phyloP scores from a whole-genome alignment of 495 filamentous ascomycete species.

The Daldinia decipiens region DNA sequence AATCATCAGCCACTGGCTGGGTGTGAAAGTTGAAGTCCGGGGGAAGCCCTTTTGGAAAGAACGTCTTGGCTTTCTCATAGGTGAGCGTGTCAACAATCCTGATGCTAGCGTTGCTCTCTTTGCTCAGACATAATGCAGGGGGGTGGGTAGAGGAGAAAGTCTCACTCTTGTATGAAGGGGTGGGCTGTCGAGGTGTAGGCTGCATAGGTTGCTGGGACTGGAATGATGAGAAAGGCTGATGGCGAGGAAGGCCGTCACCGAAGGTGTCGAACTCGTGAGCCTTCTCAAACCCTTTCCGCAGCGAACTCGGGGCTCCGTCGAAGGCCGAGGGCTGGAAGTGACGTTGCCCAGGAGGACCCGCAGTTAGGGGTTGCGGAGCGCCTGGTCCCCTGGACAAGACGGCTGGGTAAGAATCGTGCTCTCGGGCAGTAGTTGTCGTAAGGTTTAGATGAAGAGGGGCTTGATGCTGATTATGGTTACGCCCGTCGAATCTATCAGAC shows the following conservation, averaged over 20 bases:
- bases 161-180: slow-evolving; percentile 7
- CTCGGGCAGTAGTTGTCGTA: slow-evolving; percentile 8
- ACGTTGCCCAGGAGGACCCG: slow-evolving; percentile 60
- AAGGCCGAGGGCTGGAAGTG: slow-evolving; percentile 48
- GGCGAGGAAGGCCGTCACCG: slow-evolving; percentile 21
- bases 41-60: slow-evolving; percentile 41
- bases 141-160: slow-evolving; percentile 4
- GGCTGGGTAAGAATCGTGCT: slow-evolving; percentile 31
- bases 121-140: not conserved
- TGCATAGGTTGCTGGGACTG: slow-evolving; percentile 12
- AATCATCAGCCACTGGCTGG: slow-evolving; percentile 36
- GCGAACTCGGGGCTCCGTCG: slow-evolving; percentile 36
- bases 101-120: not conserved
- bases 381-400: slow-evolving; percentile 49
- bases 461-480: slow-evolving; percentile 5
- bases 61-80: slow-evolving; percentile 23
- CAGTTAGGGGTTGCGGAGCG: slow-evolving; percentile 57
- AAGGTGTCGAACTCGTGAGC: slow-evolving; percentile 40
- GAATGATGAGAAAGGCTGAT: slow-evolving; percentile 8
- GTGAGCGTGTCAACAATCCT: slow-evolving; percentile 39
- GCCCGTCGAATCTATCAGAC: slow-evolving; percentile 24
- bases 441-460: slow-evolving; percentile 10
- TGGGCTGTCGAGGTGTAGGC: slow-evolving; percentile 10
- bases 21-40: slow-evolving; percentile 31
- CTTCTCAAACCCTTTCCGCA: slow-evolving; percentile 26